Conservation (phyloP, 2,329 filamentous ascomycete species). For the Alternaria incomplexa region DNA sequence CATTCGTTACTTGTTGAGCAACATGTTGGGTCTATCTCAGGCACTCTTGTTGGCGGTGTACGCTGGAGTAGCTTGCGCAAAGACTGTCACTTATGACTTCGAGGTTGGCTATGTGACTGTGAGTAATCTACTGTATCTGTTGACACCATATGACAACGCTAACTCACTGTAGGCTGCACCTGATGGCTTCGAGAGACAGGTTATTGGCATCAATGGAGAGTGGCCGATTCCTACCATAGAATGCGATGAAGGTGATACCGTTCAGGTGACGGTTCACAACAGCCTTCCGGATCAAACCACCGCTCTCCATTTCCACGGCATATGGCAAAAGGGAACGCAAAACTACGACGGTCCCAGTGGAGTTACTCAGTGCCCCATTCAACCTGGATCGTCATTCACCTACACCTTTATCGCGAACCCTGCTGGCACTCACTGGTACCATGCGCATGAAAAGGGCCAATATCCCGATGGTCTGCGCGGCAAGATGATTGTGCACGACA, state of each 20-base stretch:
- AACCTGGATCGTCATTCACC: slow-evolving; percentile 66
- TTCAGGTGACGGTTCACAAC: slow-evolving; percentile 43
- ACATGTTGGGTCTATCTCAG: slow-evolving; percentile 11
- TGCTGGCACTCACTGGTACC: slow-evolving; percentile 67
- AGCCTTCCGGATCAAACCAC: slow-evolving; percentile 26
- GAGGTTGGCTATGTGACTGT: slow-evolving; percentile 59
- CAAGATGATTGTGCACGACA: slow-evolving; percentile 48
- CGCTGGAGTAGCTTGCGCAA: slow-evolving; percentile 23
- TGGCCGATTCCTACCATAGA: slow-evolving; percentile 61
- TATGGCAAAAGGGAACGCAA: slow-evolving; percentile 58
- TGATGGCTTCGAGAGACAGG: slow-evolving; percentile 70
- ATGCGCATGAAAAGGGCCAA: slow-evolving; percentile 63
- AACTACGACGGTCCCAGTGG: slow-evolving; percentile 83
- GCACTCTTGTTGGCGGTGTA: slow-evolving; percentile 3
- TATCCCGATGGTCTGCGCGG: slow-evolving; percentile 50
- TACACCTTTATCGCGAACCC: slow-evolving; percentile 68
- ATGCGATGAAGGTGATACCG: slow-evolving; percentile 61
- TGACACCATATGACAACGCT: neutral
- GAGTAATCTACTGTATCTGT: neutral
- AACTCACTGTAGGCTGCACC: slow-evolving; percentile 49
- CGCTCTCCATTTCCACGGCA: slow-evolving; percentile 57
- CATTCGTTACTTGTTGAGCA: neutral
- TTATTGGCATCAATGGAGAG: slow-evolving; percentile 77
- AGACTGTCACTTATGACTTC: slow-evolving; percentile 56
- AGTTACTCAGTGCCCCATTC: slow-evolving; percentile 65